A percentile compares a stretch with the other conserved stretches of the same genome.
Conservation (phyloP, 176 grass and related monocot genomes). For the Aegilops bicornis region DNA sequence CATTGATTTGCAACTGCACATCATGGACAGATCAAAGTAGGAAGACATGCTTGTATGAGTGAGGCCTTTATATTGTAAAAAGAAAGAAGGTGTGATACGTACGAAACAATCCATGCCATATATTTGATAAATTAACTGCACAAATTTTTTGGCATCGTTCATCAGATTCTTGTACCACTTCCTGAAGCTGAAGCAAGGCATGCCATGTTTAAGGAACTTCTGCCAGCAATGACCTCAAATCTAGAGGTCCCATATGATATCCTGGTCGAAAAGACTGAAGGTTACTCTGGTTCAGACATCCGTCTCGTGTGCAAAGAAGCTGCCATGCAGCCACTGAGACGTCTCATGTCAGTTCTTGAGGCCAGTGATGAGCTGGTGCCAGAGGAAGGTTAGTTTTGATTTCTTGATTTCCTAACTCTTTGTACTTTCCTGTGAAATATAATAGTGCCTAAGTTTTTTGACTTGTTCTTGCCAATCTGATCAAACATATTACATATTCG, state of each 20-base stretch:
- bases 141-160: not conserved
- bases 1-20: not conserved
- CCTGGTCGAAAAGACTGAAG: slow-evolving; percentile 79
- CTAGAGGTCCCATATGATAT: slow-evolving; percentile 60
- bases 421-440: not conserved
- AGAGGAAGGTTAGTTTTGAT: slow-evolving; percentile 62
- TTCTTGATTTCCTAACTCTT: not conserved
- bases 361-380: slow-evolving; percentile 38
- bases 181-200: slow-evolving; percentile 89
- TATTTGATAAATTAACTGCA: not conserved
- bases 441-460: not conserved
- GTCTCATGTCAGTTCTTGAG: slow-evolving; percentile 79
- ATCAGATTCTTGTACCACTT: slow-evolving; percentile 90
- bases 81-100: not conserved
- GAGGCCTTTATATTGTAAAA: not conserved
- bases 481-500: not conserved
- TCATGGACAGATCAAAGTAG: slow-evolving; percentile 4
- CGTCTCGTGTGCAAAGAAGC: slow-evolving; percentile 94
- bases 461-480: not conserved
- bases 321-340: slow-evolving; percentile 89
- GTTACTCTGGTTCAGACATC: slow-evolving; percentile 94
- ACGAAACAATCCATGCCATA: not conserved
- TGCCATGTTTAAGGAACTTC: slow-evolving; percentile 82
- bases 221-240: slow-evolving; percentile 49
- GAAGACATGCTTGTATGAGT: not conserved